Conservation (phyloP, 345 rosid genomes). For the Anacardium occidentale region DNA sequence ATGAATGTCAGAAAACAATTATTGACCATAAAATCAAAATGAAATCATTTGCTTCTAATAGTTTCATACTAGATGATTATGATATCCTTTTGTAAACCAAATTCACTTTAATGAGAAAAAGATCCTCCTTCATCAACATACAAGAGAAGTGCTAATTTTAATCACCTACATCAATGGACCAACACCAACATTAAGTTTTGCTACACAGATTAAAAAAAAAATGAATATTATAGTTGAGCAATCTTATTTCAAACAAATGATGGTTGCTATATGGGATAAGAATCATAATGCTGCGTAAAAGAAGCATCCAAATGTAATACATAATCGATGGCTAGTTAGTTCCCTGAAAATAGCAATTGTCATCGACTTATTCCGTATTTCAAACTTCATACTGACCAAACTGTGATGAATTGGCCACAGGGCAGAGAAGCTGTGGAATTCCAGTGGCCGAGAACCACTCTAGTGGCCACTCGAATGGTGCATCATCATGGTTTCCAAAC, state of each 20-base stretch:
- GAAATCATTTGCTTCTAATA: conserved; percentile 6
- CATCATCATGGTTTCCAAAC: conserved; percentile 90
- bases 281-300: neutral
- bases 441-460: conserved; percentile 81
- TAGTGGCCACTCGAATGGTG: conserved; percentile 70
- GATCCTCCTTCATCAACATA: neutral
- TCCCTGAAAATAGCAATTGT: neutral
- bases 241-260: neutral
- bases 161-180: neutral
- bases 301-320: neutral
- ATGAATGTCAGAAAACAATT: neutral
- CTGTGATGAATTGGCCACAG: conserved; percentile 33
- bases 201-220: neutral
- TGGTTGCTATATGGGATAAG: neutral
- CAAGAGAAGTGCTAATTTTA: neutral
- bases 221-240: neutral
- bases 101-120: neutral
- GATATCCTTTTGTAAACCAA: neutral
- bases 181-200: neutral
- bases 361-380: neutral
- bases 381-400: conserved; percentile 26
- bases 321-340: neutral
- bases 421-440: conserved; percentile 61
- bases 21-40: neutral
- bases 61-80: neutral